Evolutionary conservation across 148 eudicot genomes (phyloP).

Genomic region (Fallopia convolvulus): DNA sequence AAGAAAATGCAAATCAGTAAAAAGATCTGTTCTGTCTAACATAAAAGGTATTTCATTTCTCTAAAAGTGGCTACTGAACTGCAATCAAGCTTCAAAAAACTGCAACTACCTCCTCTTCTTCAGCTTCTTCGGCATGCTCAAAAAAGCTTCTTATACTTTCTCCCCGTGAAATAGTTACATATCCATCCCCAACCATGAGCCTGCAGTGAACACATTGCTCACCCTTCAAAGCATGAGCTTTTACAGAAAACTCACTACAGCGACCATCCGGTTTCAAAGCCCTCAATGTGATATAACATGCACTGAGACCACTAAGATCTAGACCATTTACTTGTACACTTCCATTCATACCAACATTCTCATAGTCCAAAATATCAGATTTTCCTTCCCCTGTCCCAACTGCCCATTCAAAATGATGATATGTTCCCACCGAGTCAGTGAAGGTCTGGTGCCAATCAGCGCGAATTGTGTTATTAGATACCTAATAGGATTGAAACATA

Average conservation of each 20-base stretch:
- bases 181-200: constrained; percentile 95
- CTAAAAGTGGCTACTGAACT: background rate
- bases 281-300: constrained; percentile 87
- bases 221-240: constrained; percentile 95
- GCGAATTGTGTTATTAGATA: constrained; percentile 64
- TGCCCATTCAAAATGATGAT: constrained; percentile 97
- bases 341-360: constrained; percentile 84
- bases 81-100: constrained; percentile 12
- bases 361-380: constrained; percentile 81
- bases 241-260: constrained; percentile 64
- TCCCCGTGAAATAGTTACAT: constrained; percentile 66
- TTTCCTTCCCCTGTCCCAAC: constrained; percentile 94
- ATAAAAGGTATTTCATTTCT: background rate
- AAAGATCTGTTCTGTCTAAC: constrained; percentile 1
- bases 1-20: constrained; percentile 7
- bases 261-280: constrained; percentile 84
- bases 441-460: constrained; percentile 95
- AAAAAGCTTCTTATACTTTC: constrained; percentile 84
- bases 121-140: constrained; percentile 98
- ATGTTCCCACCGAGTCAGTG: constrained; percentile 58
- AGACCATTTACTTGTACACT: constrained; percentile 72
- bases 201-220: constrained; percentile 88
- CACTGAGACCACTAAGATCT: constrained; percentile 65
- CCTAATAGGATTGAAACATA: constrained; percentile 35
- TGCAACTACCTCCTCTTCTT: constrained; percentile 87